Base-by-base conservation (phyloP, 345 rosid species). In the Eucalyptus polybractea region DNA sequence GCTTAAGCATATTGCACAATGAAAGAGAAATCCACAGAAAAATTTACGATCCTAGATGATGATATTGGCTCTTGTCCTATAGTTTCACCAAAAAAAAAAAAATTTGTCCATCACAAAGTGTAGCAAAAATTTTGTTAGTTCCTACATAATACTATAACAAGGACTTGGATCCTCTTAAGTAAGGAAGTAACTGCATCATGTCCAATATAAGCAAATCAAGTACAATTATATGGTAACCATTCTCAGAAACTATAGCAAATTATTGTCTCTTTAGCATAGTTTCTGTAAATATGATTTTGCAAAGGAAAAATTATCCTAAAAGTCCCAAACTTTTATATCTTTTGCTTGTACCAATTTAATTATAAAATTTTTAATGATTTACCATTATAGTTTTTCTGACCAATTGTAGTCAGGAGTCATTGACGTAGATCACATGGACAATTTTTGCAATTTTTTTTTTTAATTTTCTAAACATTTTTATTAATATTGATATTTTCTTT, bases 331-430 rank as follows among this genome's bases (percentile, higher is more conserved):
- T 56, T 56, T 14, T 65, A n/a, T 1, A 65, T n/a, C 10, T 65
- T 65, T 65, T 8, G 31, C 31, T n/a, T 65, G 10, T 65, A 8
- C 10, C 19, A n/a, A 65, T 65, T n/a, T n/a, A 14, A 6, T 65
- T 16, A 7, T 65, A 65, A n/a, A n/a, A 1, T 0, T 2, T n/a
- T 65, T 65, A 8, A 65, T 31, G 6, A n/a, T 65, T 65, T 65
- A 8, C 0, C 33, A n/a, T 7, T 6, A 14, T 62, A 6, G 9
- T 14, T 8, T 65, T n/a, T n/a, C 37, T 15, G 0, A 16, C 2
- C 37, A 65, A n/a, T 65, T 65, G 33, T 65, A 14, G 33, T 62
- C 0, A 0, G 1, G 50, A 62, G 33, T 62, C 7, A 1, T 1
- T 29, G 1, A 53, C 8, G 0, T 53, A 19, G 58, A 53, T 53